Evolutionary conservation across 352 stramenopile genomes (phyloP), one percentile per base, ranked within the genome.

Genomic region (Globisporangium spinosum): DNA sequence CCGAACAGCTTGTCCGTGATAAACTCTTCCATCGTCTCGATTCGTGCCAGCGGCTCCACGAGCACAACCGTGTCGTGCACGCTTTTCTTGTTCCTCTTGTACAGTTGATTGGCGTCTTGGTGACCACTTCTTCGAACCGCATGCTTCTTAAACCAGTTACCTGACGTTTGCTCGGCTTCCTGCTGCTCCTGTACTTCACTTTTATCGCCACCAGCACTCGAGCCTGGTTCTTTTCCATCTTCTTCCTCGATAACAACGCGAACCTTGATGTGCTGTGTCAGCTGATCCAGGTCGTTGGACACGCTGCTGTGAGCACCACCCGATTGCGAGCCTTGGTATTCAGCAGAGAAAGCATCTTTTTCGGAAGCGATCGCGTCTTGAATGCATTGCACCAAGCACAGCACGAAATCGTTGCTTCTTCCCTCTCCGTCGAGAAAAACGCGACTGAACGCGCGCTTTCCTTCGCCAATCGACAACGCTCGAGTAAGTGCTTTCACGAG

Each of bases 11-110:
- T 87, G 49, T 90, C 85, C 8, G 67, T 64, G 10, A 93, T 89
- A 65, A 91, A 93, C 35, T 88, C 82, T 57, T 93, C 83, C 58
- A 93, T 90, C 34, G 85, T 91, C 55, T 90, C 83, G 43, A 93
- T 85, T 15, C 85, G 74, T 22, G 85, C 85, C 35, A 93, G 77
- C 15, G 85, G 85, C 40, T 93, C 85, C 10, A 93, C 85, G 0
- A 93, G 66, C 57, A 93, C 85, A 32, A 93, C 77, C 0, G 85
- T 90, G 27, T 91, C 80, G 34, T 89, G 81, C 1, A 92, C 78
- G 3, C 59, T 45, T 13, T 73, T 65, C 45, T 77, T 77, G 62
- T 82, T 87, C 3, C 67, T 62, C 23, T 75, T 77, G 58, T 82
- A 74, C 57, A 67, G 9, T 17, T 60, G 23, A n/a, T 59, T 57